Percentiles rank a stretch among this genome's conserved stretches.
These are phyloP conservation scores for Melampsora americana DNA, from an alignment of 1,284 basidiomycete species.

Conservation along the genomic window DNA sequence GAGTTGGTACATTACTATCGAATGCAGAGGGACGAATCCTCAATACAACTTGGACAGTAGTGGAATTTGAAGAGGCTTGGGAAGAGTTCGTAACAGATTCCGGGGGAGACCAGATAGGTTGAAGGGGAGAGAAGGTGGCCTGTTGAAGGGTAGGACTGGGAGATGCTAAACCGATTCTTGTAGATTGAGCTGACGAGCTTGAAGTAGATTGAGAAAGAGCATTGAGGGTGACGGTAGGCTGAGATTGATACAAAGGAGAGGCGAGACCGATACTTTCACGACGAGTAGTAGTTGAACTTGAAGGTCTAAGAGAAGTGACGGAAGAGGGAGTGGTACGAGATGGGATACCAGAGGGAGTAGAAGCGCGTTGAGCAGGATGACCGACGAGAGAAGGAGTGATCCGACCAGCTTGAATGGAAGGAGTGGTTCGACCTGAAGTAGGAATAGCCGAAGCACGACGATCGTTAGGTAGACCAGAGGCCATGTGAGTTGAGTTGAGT, in stretches of 20 bases:
- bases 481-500: not conserved
- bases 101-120: not conserved
- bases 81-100: not conserved
- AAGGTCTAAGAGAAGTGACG: not conserved
- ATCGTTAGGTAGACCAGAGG: not conserved
- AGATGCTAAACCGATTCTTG: not conserved
- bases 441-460: not conserved
- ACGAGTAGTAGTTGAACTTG: not conserved
- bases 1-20: constrained; percentile 75
- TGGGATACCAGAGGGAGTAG: constrained; percentile 7
- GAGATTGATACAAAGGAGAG: constrained; percentile 7
- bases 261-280: constrained; percentile 19
- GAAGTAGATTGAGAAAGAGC: constrained; percentile 11
- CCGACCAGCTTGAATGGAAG: not conserved
- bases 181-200: constrained; percentile 41
- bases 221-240: not conserved
- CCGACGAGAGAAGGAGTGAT: not conserved
- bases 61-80: not conserved
- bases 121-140: not conserved
- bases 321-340: not conserved
- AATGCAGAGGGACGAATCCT: constrained; percentile 83
- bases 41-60: constrained; percentile 63
- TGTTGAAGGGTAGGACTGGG: not conserved
- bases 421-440: not conserved
- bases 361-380: not conserved